Percentiles rank a stretch among this genome's conserved stretches.
Evolutionary conservation across 176 grass and related monocot genomes (phyloP).

Genomic region (Oryza officinalis): DNA sequence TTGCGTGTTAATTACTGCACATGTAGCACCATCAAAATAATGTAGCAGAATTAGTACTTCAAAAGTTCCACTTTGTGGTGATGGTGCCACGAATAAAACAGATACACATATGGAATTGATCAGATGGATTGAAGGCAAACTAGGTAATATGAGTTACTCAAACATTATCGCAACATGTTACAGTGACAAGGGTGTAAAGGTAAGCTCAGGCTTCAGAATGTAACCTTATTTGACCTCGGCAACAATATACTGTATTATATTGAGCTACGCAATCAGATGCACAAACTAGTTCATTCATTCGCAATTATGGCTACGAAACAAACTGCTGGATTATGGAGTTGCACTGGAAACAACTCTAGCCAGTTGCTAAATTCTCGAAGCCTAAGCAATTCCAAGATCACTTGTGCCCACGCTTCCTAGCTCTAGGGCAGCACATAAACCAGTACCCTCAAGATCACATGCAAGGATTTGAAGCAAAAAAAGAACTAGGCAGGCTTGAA

Average conservation of each 20-base stretch:
- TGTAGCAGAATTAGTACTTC: background rate
- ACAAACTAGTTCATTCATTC: background rate
- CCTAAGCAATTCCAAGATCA: background rate
- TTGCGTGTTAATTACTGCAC: background rate
- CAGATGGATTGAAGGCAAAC: background rate
- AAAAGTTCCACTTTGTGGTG: background rate
- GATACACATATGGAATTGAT: background rate
- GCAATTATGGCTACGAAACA: background rate
- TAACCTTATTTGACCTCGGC: background rate
- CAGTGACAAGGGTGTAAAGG: background rate
- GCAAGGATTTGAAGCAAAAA: background rate
- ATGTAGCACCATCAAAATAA: background rate
- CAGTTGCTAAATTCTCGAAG: background rate
- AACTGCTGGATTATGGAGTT: background rate
- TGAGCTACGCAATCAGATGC: background rate
- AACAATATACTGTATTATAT: background rate
- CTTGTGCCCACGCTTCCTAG: background rate
- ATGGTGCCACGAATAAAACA: background rate
- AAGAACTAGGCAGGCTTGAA: no score
- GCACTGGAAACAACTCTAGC: background rate
- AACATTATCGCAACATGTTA: background rate
- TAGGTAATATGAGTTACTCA: background rate
- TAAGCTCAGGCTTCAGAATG: background rate
- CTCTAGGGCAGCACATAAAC: background rate
- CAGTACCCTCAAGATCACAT: background rate